Evolutionary conservation across 768 basidiomycete species (phyloP).

Genomic region (Phaeolepiota aurea): DNA sequence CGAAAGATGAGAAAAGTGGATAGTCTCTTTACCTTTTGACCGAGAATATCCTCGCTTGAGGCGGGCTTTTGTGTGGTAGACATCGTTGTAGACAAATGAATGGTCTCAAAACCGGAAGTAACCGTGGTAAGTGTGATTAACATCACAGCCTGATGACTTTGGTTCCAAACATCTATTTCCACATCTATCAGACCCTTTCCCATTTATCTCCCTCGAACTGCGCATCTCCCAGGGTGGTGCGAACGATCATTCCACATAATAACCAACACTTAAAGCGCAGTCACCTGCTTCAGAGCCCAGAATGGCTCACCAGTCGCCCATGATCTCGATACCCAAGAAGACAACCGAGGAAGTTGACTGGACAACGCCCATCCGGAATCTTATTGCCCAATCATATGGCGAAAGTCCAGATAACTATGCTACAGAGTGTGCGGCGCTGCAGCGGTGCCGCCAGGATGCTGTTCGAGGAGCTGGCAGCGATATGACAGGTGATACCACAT

Average conservation of each 20-base stretch:
- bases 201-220: conserved; percentile 1
- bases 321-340: conserved; percentile 91
- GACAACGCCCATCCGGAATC: conserved; percentile 76
- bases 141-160: background rate
- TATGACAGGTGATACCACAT: conserved; percentile 60
- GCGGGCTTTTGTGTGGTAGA: conserved; percentile 54
- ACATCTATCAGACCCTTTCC: background rate
- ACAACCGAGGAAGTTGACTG: conserved; percentile 96
- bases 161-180: conserved; percentile 10
- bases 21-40: conserved; percentile 84
- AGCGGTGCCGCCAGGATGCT: conserved; percentile 92
- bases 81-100: conserved; percentile 17
- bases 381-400: conserved; percentile 89
- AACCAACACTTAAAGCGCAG: background rate
- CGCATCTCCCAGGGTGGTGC: background rate
- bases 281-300: conserved; percentile 3
- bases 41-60: conserved; percentile 85
- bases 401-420: conserved; percentile 88
- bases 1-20: too few relatives aligned
- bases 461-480: conserved; percentile 96
- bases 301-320: conserved; percentile 78
- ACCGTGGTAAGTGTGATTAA: conserved; percentile 22
- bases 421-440: conserved; percentile 75
- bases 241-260: background rate
- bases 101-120: conserved; percentile 17